phyloP scores from a whole-genome alignment of 305 asterid genomes.

The Rubia tinctorum region DNA sequence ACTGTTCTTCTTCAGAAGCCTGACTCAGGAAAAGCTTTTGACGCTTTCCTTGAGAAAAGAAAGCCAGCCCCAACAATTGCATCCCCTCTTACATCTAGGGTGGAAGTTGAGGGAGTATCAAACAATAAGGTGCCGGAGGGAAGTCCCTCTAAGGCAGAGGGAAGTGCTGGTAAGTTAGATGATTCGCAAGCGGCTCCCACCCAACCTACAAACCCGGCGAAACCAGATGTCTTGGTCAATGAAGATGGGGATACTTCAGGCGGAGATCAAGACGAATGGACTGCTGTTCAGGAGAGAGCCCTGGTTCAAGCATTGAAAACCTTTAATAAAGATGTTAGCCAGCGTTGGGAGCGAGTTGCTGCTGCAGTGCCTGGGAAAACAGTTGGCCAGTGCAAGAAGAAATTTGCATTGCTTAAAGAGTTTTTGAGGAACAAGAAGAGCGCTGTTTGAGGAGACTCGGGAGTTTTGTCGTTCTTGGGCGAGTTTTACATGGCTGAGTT shows the following conservation, averaged over 20 bases:
- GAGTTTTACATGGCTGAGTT: not conserved
- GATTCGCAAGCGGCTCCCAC: constrained; percentile 29
- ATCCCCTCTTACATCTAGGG: constrained; percentile 89
- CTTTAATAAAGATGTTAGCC: constrained; percentile 74
- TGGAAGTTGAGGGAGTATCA: constrained; percentile 39
- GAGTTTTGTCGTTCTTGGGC: not conserved
- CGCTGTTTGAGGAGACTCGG: constrained; percentile 24
- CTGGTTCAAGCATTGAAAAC: constrained; percentile 86
- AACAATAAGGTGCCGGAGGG: constrained; percentile 28
- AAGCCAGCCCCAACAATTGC: constrained; percentile 70
- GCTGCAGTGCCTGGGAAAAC: constrained; percentile 86
- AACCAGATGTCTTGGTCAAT: constrained; percentile 27
- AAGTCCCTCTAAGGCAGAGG: constrained; percentile 20
- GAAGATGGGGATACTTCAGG: constrained; percentile 42
- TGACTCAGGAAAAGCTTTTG: constrained; percentile 86
- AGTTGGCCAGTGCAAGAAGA: constrained; percentile 68
- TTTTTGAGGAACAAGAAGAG: constrained; percentile 83
- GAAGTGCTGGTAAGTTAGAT: constrained; percentile 21
- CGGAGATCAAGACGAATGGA: constrained; percentile 71
- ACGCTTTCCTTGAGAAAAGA: constrained; percentile 93
- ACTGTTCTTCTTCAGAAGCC: constrained; percentile 96
- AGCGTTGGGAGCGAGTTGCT: constrained; percentile 92
- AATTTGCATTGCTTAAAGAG: constrained; percentile 63
- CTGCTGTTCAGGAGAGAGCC: constrained; percentile 80
- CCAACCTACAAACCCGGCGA: constrained; percentile 32